Evolutionary conservation across 805 yeast species (phyloP).

Genomic region (Candida ulmi): DNA sequence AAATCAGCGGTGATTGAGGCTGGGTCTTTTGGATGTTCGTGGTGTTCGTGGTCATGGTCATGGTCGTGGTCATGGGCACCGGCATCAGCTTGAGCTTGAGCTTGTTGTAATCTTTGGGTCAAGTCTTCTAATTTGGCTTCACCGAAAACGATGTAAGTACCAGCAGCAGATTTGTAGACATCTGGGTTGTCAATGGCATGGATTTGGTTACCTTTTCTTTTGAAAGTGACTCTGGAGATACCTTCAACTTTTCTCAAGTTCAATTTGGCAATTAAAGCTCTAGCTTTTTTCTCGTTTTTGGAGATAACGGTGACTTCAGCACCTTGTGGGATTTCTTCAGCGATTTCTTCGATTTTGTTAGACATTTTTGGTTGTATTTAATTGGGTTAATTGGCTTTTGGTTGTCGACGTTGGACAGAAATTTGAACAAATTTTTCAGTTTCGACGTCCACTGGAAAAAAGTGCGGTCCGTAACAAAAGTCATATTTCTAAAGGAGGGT

Average conservation of each 20-base stretch:
- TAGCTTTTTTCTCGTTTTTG: conserved; percentile 94
- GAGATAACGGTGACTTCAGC: conserved; percentile 76
- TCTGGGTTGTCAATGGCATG: conserved; percentile 92
- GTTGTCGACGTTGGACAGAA: background rate
- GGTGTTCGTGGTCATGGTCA: conserved; percentile 46
- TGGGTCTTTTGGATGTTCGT: conserved; percentile 57
- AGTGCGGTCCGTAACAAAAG: no score
- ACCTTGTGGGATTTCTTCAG: conserved; percentile 66
- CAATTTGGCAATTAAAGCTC: conserved; percentile 81
- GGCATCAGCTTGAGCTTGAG: conserved; percentile 42
- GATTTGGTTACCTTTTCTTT: conserved; percentile 86
- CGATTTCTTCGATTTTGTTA: conserved; percentile 28
- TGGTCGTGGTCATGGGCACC: conserved; percentile 53
- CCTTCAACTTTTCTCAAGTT: conserved; percentile 89
- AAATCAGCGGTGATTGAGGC: conserved; percentile 80
- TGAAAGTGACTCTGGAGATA: conserved; percentile 92
- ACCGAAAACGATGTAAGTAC: conserved; percentile 95
- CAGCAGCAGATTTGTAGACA: conserved; percentile 88
- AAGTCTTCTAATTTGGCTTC: conserved; percentile 96
- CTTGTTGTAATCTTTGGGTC: conserved; percentile 80
- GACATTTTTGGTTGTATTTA: conserved; percentile 21
- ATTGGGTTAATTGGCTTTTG: background rate
- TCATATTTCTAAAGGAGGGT: no score
- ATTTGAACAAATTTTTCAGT: conserved; percentile 10
- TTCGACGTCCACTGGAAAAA: background rate